Base-by-base conservation (phyloP, 2,329 filamentous ascomycete genomes). In the Orbilia oligospora region DNA sequence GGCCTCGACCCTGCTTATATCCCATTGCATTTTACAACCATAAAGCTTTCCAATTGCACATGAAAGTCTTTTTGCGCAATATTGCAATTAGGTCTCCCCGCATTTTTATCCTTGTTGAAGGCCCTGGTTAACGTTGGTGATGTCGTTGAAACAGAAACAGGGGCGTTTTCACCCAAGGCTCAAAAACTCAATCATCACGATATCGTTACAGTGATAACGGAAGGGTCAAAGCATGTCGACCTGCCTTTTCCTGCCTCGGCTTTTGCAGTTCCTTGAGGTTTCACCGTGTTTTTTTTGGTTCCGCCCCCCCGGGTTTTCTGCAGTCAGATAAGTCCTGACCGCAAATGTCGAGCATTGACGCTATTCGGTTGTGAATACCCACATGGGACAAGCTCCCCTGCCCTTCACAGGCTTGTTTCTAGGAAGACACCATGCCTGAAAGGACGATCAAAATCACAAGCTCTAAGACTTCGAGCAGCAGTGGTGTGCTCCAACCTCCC, bases 241-340 rank as follows among this genome's bases (percentile, higher is more conserved):
- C 70, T 73, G 30, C 61, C 70, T 61, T 41, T 72, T 73, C 61
- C 61, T 73, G 63, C 70, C 70, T 73, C 70, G 70, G 70, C 70
- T 73, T 73, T 41, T 46, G 41, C 16, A 48, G 41, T 10, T 33
- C 41, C 22, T 38, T 58, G 36, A 36, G 27, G 56, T 30, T 27
- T 44, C 36, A 61, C 18, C 49, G 51, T 63, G 58, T 41, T 9
- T 44, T 46, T 27, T 41, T 48, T 36, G 38, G 38, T 49, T 61
- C 70, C 61, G 20, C 56, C 14, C 24, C 63, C 61, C 51, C 41
- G 49, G 61, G 49, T 66, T 73, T 58, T 44, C 22, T 44, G 22
- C 33, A 30, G 49, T 69, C 24, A 58, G 51, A 41, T 65, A 48
- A 58, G 66, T 58, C 27, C 14, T 61, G 36, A 61, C 56, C 56